Percentiles rank a stretch among this genome's conserved stretches.
phyloP scores from a whole-genome alignment of 345 rosid species.

The Geranium brycei region DNA sequence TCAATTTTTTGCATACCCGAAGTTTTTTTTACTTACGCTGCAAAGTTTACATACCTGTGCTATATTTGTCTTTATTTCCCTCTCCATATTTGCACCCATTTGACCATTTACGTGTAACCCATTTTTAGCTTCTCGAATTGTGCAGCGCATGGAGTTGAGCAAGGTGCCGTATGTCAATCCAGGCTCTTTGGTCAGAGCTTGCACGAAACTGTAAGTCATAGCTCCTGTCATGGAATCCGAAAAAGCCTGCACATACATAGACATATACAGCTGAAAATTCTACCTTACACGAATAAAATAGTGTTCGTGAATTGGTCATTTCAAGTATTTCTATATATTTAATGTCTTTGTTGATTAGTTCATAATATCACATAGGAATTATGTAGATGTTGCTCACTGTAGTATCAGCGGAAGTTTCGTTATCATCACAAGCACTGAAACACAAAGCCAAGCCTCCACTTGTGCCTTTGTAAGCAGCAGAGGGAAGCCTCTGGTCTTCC shows the following conservation, averaged over 20 bases:
- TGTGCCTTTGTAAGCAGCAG: slow-evolving; percentile 41
- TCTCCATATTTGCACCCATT: slow-evolving; percentile 7
- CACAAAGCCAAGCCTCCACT: slow-evolving; percentile 58
- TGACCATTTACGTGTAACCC: too few species aligned
- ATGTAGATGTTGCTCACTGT: slow-evolving; percentile 21
- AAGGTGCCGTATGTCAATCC: slow-evolving; percentile 49
- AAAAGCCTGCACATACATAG: slow-evolving; percentile 35
- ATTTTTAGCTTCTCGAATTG: slow-evolving; percentile 33
- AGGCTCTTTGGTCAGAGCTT: slow-evolving; percentile 48
- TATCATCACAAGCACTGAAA: slow-evolving; percentile 65
- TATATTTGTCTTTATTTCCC: background rate
- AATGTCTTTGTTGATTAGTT: background rate
- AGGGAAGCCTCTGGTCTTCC: slow-evolving; percentile 39
- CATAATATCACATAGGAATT: too few species aligned
- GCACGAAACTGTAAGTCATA: slow-evolving; percentile 65
- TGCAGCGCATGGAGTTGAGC: slow-evolving; percentile 37
- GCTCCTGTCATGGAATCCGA: slow-evolving; percentile 51
- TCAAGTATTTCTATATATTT: background rate
- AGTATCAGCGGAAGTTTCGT: slow-evolving; percentile 39
- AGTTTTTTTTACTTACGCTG: background rate
- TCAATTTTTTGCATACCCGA: background rate
- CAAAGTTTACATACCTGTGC: background rate
- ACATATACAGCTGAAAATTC: background rate
- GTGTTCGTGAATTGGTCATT: too few species aligned
- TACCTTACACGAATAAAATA: background rate